These are phyloP conservation scores for Ulvella scutata DNA, from an alignment of 139 green algal species.

Conservation along the genomic window DNA sequence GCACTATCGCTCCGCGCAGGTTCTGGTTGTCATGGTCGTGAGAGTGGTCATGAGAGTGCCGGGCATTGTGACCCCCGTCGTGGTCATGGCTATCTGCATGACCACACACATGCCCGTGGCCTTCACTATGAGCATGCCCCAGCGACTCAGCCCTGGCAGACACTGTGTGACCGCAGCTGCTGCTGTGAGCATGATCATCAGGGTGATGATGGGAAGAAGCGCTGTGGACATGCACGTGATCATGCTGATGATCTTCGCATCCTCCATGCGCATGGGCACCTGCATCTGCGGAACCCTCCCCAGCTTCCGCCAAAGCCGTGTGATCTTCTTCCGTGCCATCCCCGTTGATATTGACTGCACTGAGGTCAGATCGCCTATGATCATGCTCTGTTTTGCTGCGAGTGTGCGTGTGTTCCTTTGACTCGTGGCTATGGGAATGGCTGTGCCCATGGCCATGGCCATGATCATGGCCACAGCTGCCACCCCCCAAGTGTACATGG, in stretches of 20 bases:
- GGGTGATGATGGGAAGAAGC: neutral
- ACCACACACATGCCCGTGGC: slow-evolving; percentile 2
- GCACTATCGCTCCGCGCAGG: slow-evolving; percentile 51
- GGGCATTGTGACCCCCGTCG: neutral
- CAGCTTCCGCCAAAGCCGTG: too few relatives aligned
- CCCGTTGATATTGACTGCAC: too few relatives aligned
- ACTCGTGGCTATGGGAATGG: slow-evolving; percentile 12
- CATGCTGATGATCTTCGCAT: slow-evolving; percentile 8
- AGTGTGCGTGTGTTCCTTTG: neutral
- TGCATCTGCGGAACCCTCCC: too few relatives aligned
- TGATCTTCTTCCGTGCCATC: too few relatives aligned
- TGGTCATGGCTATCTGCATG: slow-evolving; percentile 3
- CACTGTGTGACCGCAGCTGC: too few relatives aligned
- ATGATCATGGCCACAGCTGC: slow-evolving; percentile 10
- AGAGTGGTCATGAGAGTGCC: neutral
- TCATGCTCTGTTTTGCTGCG: neutral
- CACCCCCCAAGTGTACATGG: neutral
- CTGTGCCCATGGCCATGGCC: slow-evolving; percentile 11
- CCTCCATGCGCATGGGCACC: too few relatives aligned
- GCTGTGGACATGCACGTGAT: slow-evolving; percentile 8
- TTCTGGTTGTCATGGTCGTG: slow-evolving; percentile 12
- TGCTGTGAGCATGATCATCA: neutral
- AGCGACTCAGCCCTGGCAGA: too few relatives aligned
- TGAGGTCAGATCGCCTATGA: too few relatives aligned
- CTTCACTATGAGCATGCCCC: slow-evolving; percentile 8